Conservation (phyloP, 768 basidiomycete species). For the Rhodotorula toruloides region DNA sequence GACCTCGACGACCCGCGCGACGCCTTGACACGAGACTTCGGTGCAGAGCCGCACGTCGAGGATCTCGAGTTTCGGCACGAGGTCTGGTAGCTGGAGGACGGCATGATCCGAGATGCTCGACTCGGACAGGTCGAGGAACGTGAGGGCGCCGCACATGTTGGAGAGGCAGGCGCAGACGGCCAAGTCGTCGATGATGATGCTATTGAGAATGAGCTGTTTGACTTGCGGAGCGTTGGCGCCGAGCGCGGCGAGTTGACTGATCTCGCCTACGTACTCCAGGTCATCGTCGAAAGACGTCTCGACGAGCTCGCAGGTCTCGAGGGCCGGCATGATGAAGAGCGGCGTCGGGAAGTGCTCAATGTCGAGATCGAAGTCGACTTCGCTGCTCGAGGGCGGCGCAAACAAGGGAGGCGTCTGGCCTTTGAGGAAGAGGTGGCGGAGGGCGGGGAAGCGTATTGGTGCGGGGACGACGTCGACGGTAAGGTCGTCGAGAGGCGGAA, state of each 20-base stretch:
- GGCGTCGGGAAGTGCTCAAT: conserved; percentile 16
- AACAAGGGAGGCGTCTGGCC: conserved; percentile 25
- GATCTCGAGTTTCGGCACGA: conserved; percentile 5
- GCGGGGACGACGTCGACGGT: not conserved
- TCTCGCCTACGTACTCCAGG: not conserved
- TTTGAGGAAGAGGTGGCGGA: not conserved
- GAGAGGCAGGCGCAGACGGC: conserved; percentile 12
- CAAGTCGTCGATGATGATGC: not conserved
- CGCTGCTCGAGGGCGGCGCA: not conserved
- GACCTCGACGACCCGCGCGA: conserved; percentile 33
- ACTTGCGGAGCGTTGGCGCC: conserved; percentile 19
- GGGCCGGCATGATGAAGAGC: conserved; percentile 24
- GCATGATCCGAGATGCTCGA: conserved; percentile 17
- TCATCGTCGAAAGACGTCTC: conserved; percentile 8
- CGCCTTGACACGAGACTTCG: conserved; percentile 14
- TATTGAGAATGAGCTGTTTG: not conserved
- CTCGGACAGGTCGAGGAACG: conserved; percentile 10
- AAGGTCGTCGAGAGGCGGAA: not conserved
- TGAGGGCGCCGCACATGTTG: conserved; percentile 5
- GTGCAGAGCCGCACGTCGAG: conserved; percentile 23
- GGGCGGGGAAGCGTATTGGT: conserved; percentile 13
- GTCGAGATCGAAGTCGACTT: conserved; percentile 1
- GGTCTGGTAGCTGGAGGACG: conserved; percentile 12
- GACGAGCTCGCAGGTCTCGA: not conserved
- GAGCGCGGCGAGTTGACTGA: conserved; percentile 7